A percentile compares a stretch with the other conserved stretches of the same genome.
phyloP scores from a whole-genome alignment of 2,329 filamentous ascomycete species.

The Myrmaecium sp. region DNA sequence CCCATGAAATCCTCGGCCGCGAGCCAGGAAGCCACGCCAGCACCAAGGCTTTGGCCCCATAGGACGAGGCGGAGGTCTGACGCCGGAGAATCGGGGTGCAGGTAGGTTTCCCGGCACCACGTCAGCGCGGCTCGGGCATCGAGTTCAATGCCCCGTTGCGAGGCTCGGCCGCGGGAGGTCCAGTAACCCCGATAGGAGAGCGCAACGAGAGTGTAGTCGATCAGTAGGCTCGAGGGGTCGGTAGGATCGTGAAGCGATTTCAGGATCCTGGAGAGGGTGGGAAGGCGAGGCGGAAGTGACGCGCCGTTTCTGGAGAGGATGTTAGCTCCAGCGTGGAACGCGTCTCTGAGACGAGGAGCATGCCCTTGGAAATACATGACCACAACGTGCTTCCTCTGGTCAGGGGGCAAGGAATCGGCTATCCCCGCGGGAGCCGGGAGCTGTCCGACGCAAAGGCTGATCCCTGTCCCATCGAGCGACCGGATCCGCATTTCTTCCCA shows the following conservation, averaged over 20 bases:
- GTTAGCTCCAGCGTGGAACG: no score
- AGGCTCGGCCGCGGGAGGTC: constrained; percentile 56
- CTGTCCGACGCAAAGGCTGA: constrained; percentile 40
- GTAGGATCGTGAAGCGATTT: constrained; percentile 8
- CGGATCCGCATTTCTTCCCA: constrained; percentile 50
- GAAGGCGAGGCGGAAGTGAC: constrained; percentile 30
- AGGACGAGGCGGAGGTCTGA: constrained; percentile 32
- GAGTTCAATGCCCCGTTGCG: constrained; percentile 50
- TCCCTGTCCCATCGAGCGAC: constrained; percentile 46
- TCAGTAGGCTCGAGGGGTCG: no score
- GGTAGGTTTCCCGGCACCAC: constrained; percentile 38
- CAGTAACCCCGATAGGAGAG: constrained; percentile 56
- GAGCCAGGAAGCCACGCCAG: constrained; percentile 47
- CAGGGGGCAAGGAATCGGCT: neutral
- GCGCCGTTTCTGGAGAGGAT: constrained; percentile 20
- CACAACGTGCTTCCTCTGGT: constrained; percentile 15
- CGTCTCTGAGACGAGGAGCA: constrained; percentile 3
- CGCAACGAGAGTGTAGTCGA: constrained; percentile 27
- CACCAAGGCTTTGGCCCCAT: constrained; percentile 66
- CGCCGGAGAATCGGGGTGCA: constrained; percentile 14
- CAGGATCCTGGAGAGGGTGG: constrained; percentile 29
- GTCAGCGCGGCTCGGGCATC: constrained; percentile 48
- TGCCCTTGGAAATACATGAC: constrained; percentile 34
- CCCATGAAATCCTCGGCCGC: constrained; percentile 2
- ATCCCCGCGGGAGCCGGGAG: constrained; percentile 1